Percentiles rank a stretch among this genome's conserved stretches.
These are phyloP conservation scores for Saccharomycopsis malanga DNA, from an alignment of 805 yeast species.

Conservation along the genomic window DNA sequence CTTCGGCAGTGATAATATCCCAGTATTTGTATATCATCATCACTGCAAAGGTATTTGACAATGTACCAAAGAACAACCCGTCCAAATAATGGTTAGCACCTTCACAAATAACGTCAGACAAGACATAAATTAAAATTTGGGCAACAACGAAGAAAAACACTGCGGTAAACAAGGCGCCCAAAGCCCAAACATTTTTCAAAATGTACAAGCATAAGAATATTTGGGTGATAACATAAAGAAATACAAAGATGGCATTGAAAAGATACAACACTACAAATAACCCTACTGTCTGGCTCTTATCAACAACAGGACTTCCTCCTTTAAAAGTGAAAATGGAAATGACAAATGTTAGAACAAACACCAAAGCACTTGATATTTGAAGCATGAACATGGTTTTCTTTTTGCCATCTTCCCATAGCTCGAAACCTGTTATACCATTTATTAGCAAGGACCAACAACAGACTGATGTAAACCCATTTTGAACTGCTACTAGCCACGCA, in stretches of 20 bases:
- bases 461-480: slow-evolving; percentile 66
- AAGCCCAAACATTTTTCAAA: slow-evolving; percentile 76
- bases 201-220: slow-evolving; percentile 58
- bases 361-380: slow-evolving; percentile 42
- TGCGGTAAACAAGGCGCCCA: slow-evolving; percentile 74
- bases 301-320: slow-evolving; percentile 36
- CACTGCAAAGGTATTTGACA: slow-evolving; percentile 70
- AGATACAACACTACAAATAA: slow-evolving; percentile 67
- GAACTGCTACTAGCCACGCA: slow-evolving; percentile 78
- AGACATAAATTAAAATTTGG: slow-evolving; percentile 67
- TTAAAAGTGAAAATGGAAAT: slow-evolving; percentile 69
- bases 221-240: slow-evolving; percentile 61
- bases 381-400: slow-evolving; percentile 50
- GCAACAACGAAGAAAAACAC: slow-evolving; percentile 71
- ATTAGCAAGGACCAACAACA: slow-evolving; percentile 62
- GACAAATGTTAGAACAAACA: slow-evolving; percentile 61
- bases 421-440: slow-evolving; percentile 78
- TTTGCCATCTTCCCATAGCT: slow-evolving; percentile 94
- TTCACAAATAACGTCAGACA: slow-evolving; percentile 60
- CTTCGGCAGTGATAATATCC: slow-evolving; percentile 94
- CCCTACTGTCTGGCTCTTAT: slow-evolving; percentile 50
- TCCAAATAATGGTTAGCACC: slow-evolving; percentile 80
- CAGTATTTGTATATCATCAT: slow-evolving; percentile 97
- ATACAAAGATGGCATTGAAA: slow-evolving; percentile 59
- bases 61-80: slow-evolving; percentile 78